A percentile compares a stretch with the other conserved stretches of the same genome.
Evolutionary conservation across 2,329 filamentous ascomycete species (phyloP).

Genomic region (Achaetomium macrosporum): DNA sequence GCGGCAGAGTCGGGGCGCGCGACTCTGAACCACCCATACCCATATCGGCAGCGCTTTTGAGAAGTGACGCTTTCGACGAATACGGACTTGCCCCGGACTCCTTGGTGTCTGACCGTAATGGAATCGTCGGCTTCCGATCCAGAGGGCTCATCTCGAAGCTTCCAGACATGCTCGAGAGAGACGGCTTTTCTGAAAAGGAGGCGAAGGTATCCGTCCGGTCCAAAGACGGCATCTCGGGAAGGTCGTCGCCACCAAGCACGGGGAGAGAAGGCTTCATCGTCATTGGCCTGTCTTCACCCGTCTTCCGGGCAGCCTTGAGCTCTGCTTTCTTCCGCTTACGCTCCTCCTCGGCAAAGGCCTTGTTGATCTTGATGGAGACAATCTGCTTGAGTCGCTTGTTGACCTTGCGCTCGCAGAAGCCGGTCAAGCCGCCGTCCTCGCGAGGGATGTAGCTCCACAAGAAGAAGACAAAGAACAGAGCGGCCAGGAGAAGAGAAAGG

Average conservation of each 20-base stretch:
- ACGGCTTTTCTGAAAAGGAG: constrained; percentile 58
- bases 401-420: constrained; percentile 88
- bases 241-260: constrained; percentile 45
- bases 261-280: constrained; percentile 63
- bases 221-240: constrained; percentile 54
- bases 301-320: constrained; percentile 46
- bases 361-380: constrained; percentile 80
- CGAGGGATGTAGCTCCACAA: constrained; percentile 87
- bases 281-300: constrained; percentile 45
- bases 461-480: constrained; percentile 79
- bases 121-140: constrained; percentile 46
- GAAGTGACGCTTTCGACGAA: constrained; percentile 29
- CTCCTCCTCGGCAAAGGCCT: constrained; percentile 76
- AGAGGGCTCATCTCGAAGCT: constrained; percentile 47
- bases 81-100: constrained; percentile 21
- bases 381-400: constrained; percentile 80
- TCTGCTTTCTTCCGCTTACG: constrained; percentile 50
- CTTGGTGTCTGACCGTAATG: constrained; percentile 31
- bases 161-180: constrained; percentile 50
- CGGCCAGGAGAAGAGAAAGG: constrained; percentile 66
- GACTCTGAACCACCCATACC: constrained; percentile 27
- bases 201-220: constrained; percentile 54
- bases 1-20: constrained; percentile 26
- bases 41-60: constrained; percentile 29
- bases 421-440: constrained; percentile 70